Percentiles rank a stretch among this genome's conserved stretches.
Conservation (phyloP, 169 alveolate species). For the Cryptosporidium felis region DNA sequence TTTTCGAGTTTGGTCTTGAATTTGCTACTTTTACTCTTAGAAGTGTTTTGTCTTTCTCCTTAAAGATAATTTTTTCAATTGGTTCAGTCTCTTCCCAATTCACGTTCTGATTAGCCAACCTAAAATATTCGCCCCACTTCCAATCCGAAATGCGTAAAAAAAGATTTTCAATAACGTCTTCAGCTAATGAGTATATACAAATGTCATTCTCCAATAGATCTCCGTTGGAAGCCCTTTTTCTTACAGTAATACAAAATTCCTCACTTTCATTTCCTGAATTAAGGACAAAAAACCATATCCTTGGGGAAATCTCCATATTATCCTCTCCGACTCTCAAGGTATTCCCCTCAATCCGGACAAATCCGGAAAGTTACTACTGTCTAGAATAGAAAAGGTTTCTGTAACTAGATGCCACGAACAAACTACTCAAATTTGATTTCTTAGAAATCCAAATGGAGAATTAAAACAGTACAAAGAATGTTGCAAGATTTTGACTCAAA, state of each 20-base stretch:
- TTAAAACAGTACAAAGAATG: background rate
- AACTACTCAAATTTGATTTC: too few relatives aligned
- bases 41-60: background rate
- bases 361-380: too few relatives aligned
- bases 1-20: background rate
- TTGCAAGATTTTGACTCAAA: conserved; percentile 71
- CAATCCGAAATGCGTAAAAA: background rate
- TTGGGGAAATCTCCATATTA: background rate
- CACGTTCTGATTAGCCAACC: background rate
- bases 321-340: too few relatives aligned
- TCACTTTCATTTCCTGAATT: background rate
- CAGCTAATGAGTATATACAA: background rate
- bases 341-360: too few relatives aligned
- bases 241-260: background rate
- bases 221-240: too few relatives aligned
- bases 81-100: background rate
- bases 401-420: too few relatives aligned
- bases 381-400: too few relatives aligned
- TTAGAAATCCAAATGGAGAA: background rate
- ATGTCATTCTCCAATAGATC: too few relatives aligned
- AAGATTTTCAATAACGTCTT: background rate
- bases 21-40: background rate
- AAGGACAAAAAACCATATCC: background rate
- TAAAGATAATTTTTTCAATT: background rate
- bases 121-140: background rate